Evolutionary conservation across 2,329 filamentous ascomycete species (phyloP), one percentile per base, ranked within the genome.

Genomic region (Aspergillus fructus): DNA sequence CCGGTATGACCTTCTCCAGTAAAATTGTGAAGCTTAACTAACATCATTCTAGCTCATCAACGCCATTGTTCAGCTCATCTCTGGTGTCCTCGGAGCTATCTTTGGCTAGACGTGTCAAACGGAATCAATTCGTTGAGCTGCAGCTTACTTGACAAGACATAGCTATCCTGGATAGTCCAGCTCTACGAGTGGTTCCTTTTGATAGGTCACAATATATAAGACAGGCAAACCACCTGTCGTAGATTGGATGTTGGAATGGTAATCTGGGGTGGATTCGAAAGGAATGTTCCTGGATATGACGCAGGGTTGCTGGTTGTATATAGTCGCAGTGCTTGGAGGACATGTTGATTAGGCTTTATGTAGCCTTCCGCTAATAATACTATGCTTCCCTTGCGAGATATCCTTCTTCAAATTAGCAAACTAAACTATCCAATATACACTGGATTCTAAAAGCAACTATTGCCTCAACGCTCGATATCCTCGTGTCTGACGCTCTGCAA

Each of bases 311-410:
- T 13, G 34, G 33, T 17, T 50, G 48, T 50, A 50, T 39, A 50
- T 50, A 50, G 48, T 50, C 48, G 48, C 48, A 50, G 48, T 50
- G 48, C 34, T 41, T 50, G 48, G 48, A 50, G 48, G 34, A 30
- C 27, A 30, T 30, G 27, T 30, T 12, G 33, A 40, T 50, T 17
- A 49, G 47, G 47, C 33, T 37, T 37, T 50, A 50, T 39, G 42
- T 27, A 45, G 42, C 42, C 42, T 45, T 27, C 17, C n/a, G 19
- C 12, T 50, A 41, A 50, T 50, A 39, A 40, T 50, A 41, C 41
- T 50, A 50, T 50, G 48, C 34, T 50, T 50, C 48, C 48, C 33
- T 50, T 50, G 48, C 34, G 48, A 50, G 9, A 6, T 37, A 39
- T 19, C 6, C 7, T 9, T 27, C 24, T 8, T 27, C 24, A 27